Percentiles rank a stretch among this genome's conserved stretches.
Evolutionary conservation across 441 rosid genomes (phyloP).

Genomic region (Breynia disticha): DNA sequence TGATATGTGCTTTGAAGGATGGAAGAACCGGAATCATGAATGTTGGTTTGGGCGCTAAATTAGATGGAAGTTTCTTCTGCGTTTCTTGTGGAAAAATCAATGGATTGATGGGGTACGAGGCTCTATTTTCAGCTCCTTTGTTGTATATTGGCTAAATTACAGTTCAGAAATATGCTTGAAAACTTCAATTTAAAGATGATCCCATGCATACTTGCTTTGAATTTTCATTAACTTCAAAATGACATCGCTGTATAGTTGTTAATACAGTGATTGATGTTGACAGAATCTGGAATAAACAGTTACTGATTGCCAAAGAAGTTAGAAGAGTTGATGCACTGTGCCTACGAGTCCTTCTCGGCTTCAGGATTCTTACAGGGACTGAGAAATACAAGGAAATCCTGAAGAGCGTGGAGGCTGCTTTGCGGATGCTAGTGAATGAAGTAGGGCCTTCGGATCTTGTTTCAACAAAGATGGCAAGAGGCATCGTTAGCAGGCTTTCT

Average conservation of each 20-base stretch:
- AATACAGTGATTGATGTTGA: conserved; percentile 8
- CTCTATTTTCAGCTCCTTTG: conserved; percentile 1
- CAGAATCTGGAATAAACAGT: conserved; percentile 90
- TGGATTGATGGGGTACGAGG: conserved; percentile 62
- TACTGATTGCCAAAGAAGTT: conserved; percentile 64
- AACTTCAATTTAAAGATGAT: background rate
- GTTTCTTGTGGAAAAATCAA: conserved; percentile 62
- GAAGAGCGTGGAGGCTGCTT: conserved; percentile 54
- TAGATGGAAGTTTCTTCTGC: conserved; percentile 74
- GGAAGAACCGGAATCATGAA: conserved; percentile 53
- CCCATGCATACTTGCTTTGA: no score
- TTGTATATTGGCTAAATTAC: background rate
- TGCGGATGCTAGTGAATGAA: conserved; percentile 61
- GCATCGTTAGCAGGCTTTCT: conserved; percentile 75
- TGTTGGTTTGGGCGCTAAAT: conserved; percentile 27
- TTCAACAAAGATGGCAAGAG: conserved; percentile 71
- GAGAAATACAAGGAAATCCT: conserved; percentile 38
- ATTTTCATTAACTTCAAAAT: no score
- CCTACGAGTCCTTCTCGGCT: conserved; percentile 65
- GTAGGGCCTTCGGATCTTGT: conserved; percentile 70
- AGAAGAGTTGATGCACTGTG: conserved; percentile 79
- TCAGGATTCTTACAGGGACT: conserved; percentile 64
- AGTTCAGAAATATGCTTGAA: background rate
- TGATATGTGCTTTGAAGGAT: conserved; percentile 70
- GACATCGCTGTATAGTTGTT: background rate